phyloP scores from a whole-genome alignment of 805 yeast genomes.

The Candida tibetensis region DNA sequence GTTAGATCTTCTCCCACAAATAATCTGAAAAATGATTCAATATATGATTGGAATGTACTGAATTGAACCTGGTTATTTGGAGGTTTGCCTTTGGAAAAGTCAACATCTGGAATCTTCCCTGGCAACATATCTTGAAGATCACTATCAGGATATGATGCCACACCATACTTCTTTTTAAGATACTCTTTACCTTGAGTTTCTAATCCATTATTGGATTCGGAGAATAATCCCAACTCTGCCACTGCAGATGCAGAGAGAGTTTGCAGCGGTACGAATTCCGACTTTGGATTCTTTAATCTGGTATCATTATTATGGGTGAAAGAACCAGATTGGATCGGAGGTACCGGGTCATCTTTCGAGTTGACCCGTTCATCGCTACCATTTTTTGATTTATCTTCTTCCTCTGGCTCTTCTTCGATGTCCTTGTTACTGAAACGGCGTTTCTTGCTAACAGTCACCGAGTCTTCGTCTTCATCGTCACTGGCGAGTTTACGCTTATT shows the following conservation, averaged over 20 bases:
- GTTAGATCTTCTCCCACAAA: slow-evolving; percentile 79
- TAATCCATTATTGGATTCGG: slow-evolving; percentile 56
- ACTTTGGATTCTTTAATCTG: slow-evolving; percentile 63
- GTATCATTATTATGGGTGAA: slow-evolving; percentile 56
- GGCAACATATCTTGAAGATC: slow-evolving; percentile 78
- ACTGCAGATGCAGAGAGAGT: slow-evolving; percentile 63
- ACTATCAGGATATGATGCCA: slow-evolving; percentile 80
- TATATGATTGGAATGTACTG: slow-evolving; percentile 77
- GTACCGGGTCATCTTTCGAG: slow-evolving; percentile 34
- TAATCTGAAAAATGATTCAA: slow-evolving; percentile 80
- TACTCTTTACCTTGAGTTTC: slow-evolving; percentile 73
- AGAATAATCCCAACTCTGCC: slow-evolving; percentile 60
- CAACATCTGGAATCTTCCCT: slow-evolving; percentile 83
- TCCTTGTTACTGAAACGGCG: slow-evolving; percentile 1
- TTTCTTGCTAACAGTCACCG: slow-evolving; percentile 6
- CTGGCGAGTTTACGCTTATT: slow-evolving; percentile 13
- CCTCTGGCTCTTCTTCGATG: slow-evolving; percentile 8
- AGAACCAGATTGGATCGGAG: slow-evolving; percentile 46
- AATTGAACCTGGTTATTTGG: slow-evolving; percentile 86
- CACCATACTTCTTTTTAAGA: slow-evolving; percentile 74
- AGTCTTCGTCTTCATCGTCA: slow-evolving; percentile 11
- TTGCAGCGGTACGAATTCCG: slow-evolving; percentile 71
- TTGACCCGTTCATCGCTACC: slow-evolving; percentile 15
- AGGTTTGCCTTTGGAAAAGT: slow-evolving; percentile 73
- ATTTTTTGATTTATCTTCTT: neutral